phyloP scores from a whole-genome alignment of 495 filamentous ascomycete species.

The Aspergillus panamensis region DNA sequence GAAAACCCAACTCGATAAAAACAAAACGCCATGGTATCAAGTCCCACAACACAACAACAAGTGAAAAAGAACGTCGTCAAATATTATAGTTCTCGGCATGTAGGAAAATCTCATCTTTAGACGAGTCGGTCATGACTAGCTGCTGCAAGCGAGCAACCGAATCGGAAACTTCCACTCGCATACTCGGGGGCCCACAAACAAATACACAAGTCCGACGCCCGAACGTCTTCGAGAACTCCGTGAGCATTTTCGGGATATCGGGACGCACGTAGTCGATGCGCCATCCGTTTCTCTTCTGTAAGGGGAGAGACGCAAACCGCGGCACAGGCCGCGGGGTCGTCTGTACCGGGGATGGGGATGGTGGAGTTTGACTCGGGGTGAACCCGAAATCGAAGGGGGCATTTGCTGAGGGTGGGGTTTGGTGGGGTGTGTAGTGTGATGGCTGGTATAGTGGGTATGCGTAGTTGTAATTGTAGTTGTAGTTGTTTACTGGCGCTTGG shows the following conservation, averaged over 20 bases:
- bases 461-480: not conserved
- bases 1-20: not conserved
- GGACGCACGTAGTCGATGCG: slow-evolving; percentile 91
- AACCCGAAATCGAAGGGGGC: slow-evolving; percentile 37
- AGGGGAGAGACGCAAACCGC: slow-evolving; percentile 76
- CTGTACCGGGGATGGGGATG: not conserved
- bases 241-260: slow-evolving; percentile 78
- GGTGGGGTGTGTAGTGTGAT: slow-evolving; percentile 4
- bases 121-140: slow-evolving; percentile 71
- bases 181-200: slow-evolving; percentile 83
- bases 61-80: slow-evolving; percentile 35
- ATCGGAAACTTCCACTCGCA: slow-evolving; percentile 82
- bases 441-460: slow-evolving; percentile 7
- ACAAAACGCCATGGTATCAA: slow-evolving; percentile 15
- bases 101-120: slow-evolving; percentile 85
- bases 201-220: slow-evolving; percentile 87
- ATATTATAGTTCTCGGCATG: slow-evolving; percentile 94
- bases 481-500: slow-evolving; percentile 5
- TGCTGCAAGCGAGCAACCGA: slow-evolving; percentile 79
- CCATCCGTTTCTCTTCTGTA: slow-evolving; percentile 75
- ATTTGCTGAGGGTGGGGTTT: slow-evolving; percentile 5
- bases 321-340: slow-evolving; percentile 43
- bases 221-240: slow-evolving; percentile 72
- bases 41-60: slow-evolving; percentile 1
- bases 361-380: slow-evolving; percentile 4